Base-by-base conservation (phyloP, 2,329 filamentous ascomycete genomes). In the Penicillium sp. region DNA sequence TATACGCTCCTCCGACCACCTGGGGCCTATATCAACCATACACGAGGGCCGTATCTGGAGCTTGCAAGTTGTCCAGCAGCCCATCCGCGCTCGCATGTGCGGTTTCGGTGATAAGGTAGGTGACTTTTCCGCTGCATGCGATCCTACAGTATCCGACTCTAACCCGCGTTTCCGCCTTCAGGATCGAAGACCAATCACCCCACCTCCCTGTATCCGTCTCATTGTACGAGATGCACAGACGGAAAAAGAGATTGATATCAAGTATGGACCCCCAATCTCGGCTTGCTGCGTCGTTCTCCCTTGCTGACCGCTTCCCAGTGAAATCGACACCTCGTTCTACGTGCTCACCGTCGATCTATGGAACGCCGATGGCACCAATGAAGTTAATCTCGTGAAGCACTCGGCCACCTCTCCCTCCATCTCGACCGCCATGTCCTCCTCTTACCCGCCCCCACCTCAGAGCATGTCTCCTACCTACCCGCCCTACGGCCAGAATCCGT, bases 101-200 rank as follows among this genome's bases (percentile, higher is more conserved):
- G 94, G 94, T 7, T 99, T 97, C 75, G 94, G 94, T 56, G 94
- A 99, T 77, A 99, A 97, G 82, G 90, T 94, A 75, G 50, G 76
- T 63, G 38, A 5, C 35, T 49, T 48, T 31, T 48, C 45, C 16
- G 7, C 35, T 14, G 18, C 22, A 9, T 22, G 25, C 28, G 35
- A 40, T 35, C 13, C n/a, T 31, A 13, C 24, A 35, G 20, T 20
- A 46, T 42, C 43, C 40, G 28, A 46, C 10, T 10, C 51, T 57
- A 42, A 61, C 43, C 7, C 9, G 54, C 57, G 56, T 53, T 56
- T 45, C 52, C 53, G 60, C 55, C 53, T 58, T 54, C 65, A 95
- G 89, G 94, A 99, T 72, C 89, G 94, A 59, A 83, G 94, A 58
- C 94, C 94, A 24, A 96, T 99, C 63, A 97, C 94, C 25, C 92